Evolutionary conservation across 2,329 filamentous ascomycete species (phyloP), one percentile per base, ranked within the genome.

Genomic region (Fusarium xylarioides): DNA sequence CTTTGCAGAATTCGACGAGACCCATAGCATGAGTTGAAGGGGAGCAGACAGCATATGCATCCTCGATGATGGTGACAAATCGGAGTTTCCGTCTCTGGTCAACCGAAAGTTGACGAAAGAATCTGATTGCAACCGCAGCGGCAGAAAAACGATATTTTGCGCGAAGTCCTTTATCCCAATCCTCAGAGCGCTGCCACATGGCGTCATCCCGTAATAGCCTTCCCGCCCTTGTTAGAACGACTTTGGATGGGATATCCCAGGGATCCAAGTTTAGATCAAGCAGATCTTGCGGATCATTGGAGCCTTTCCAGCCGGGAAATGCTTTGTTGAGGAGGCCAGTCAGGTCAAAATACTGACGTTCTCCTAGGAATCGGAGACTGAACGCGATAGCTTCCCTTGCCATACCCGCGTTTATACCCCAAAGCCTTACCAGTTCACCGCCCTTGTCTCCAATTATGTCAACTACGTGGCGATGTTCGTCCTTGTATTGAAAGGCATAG

Each of bases 61-160:
- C 55, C 23, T 65, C 64, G 11, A 56, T 11, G 11, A 26, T 26
- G 26, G 26, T 26, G 26, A 26, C 26, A 26, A 26, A 26, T 26
- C 26, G 26, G 26, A 26, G 26, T 26, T 26, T 26, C 26, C 26
- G 26, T 26, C 26, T 26, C 26, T 26, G 26, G 26, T 26, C 26
- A 26, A 26, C 26, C 26, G 26, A 26, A 26, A 26, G 26, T 26
- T 21, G 49, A 14, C 16, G 15, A 26, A 70, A 43, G 43, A 65
- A 70, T 23, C 38, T 43, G 14, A 68, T 61, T 7, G 59, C 42
- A 9, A 32, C 18, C 16, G 68, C 55, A 4, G 55, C 11, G 1
- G 65, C 59, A 19, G 68, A 68, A 37, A 70, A 70, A 7, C 46
- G 65, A 34, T n/a, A 37, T 12, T 55, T 63, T n/a, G 58, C 28